These are phyloP conservation scores for Coemansia biformis DNA, from an alignment of 192 early-diverging fungal genomes.

Conservation along the genomic window DNA sequence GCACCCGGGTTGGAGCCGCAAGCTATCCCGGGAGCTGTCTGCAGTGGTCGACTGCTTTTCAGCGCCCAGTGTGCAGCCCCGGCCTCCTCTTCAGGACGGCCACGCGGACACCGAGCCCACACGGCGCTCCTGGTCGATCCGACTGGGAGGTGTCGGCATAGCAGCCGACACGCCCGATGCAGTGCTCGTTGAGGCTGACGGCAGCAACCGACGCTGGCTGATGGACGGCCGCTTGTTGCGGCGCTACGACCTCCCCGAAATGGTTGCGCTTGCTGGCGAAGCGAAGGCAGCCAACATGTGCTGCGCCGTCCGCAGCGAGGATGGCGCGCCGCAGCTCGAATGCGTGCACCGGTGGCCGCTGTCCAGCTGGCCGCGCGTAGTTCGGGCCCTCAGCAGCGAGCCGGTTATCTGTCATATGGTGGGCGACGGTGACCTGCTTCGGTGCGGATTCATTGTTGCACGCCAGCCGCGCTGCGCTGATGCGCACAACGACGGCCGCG, in stretches of 20 bases:
- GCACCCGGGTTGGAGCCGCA: constrained; percentile 46
- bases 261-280: constrained; percentile 31
- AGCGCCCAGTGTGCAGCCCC: background rate
- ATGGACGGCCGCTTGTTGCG: constrained; percentile 20
- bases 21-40: constrained; percentile 44
- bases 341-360: background rate
- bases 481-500: background rate
- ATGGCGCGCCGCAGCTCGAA: background rate
- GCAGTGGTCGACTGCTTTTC: constrained; percentile 25
- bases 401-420: constrained; percentile 5
- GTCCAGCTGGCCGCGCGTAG: constrained; percentile 6
- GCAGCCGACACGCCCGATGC: too few species aligned
- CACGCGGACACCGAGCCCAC: too few species aligned
- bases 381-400: background rate
- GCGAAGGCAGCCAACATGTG: constrained; percentile 1
- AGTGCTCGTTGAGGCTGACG: background rate
- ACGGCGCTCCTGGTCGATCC: background rate
- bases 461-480: background rate
- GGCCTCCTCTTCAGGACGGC: background rate
- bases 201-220: constrained; percentile 8
- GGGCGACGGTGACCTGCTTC: background rate
- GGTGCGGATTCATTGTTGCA: background rate
- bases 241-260: constrained; percentile 34
- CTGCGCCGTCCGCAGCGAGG: background rate
- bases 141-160: background rate